Evolutionary conservation across 2,329 filamentous ascomycete species (phyloP), one percentile per base, ranked within the genome.

Genomic region (Fusarium decemcellulare): DNA sequence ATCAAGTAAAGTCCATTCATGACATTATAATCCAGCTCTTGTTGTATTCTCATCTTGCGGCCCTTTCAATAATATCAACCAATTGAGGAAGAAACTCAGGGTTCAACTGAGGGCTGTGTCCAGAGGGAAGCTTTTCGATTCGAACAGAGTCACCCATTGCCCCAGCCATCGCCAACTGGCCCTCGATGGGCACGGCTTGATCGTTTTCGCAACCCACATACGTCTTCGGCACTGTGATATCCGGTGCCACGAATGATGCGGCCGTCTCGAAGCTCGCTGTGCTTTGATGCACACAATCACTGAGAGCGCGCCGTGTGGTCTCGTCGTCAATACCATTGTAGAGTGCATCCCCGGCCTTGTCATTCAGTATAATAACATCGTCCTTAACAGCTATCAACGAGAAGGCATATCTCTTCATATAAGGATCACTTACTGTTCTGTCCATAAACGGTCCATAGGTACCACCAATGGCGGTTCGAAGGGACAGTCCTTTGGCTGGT

Each of bases 131-230:
- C 9, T 15, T 63, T 23, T 63, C 30, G 5, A 60, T 12, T 2
- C 6, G 34, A 0, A 40, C 50, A 0, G 16, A 15, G 2, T 40
- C 42, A 0, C 59, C 59, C 53, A 70, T 58, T 0, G 54, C 67
- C 0, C 54, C 52, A 3, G 73, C 76, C 67, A 77, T 68, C 3
- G 43, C 61, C 23, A 66, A 34, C 18, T 78, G 75, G 2, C 63
- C 71, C 14, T 63, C 44, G 8, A 65, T 23, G 0, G 74, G 73
- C 16, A 77, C 54, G 0, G 57, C 32, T 1, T 59, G 36, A 43
- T 79, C 77, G 2, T 72, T 44, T 8, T 67, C 67, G 18, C 75
- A 77, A 8, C 70, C 62, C 8, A 79, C 59, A 14, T 77, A 79
- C 0, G 74, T 77, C 56, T 69, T 76, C 0, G 72, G 66, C 0